Conservation (phyloP, 306 rosid species). For the Quercus ilex region DNA sequence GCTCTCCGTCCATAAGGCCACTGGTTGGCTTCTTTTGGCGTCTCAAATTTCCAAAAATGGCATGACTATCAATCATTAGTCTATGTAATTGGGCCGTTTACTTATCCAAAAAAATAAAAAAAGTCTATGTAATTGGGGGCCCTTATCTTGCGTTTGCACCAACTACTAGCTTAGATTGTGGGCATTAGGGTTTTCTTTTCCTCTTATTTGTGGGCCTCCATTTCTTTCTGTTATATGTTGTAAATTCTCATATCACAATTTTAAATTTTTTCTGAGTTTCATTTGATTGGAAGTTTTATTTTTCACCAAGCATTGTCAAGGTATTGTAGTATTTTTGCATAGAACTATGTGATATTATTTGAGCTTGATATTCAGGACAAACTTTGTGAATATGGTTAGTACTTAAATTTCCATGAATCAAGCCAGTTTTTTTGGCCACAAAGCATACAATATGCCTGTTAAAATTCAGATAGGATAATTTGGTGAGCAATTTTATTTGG, state of each 20-base stretch:
- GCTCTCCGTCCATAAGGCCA: no score
- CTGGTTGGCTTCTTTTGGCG: no score
- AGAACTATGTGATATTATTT: no score
- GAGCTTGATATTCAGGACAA: background rate
- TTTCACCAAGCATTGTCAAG: background rate
- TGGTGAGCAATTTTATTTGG: background rate
- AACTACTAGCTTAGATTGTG: background rate
- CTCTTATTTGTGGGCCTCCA: background rate
- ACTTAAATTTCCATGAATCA: background rate
- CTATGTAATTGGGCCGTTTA: no score
- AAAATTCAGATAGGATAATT: background rate
- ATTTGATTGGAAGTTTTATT: background rate
- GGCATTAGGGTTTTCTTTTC: background rate
- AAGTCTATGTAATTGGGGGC: no score
- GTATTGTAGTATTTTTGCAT: background rate
- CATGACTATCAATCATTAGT: no score
- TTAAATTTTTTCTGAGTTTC: background rate
- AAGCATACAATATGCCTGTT: background rate
- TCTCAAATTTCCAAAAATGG: no score
- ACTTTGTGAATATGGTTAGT: background rate
- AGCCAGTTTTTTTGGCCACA: no score
- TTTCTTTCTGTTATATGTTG: background rate
- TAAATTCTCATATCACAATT: background rate
- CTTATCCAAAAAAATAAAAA: no score
- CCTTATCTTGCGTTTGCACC: no score